Evolutionary conservation across 345 rosid genomes (phyloP).

Genomic region (Syzygium aqueum): DNA sequence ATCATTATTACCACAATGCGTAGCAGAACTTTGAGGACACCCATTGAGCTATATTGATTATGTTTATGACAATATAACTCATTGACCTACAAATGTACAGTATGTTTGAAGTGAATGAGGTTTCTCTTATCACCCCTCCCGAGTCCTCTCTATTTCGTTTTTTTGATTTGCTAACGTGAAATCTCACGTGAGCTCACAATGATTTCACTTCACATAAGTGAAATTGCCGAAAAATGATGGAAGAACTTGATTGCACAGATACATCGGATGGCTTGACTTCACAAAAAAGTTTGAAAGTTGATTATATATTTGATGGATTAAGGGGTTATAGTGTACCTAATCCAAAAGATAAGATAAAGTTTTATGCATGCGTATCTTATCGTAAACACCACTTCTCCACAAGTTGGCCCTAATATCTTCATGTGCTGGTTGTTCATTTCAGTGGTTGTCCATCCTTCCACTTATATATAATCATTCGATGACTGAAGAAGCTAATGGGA

Average conservation of each 20-base stretch:
- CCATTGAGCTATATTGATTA: too few species aligned
- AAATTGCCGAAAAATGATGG: background rate
- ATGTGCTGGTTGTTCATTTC: background rate
- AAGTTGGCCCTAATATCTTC: background rate
- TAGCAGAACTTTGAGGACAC: too few species aligned
- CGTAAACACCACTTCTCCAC: background rate
- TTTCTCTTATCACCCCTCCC: too few species aligned
- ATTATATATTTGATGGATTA: background rate
- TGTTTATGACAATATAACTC: too few species aligned
- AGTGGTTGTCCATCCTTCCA: background rate
- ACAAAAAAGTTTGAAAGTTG: background rate
- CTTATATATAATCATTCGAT: background rate
- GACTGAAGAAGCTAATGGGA: background rate
- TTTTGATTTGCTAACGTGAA: background rate
- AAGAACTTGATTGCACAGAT: background rate
- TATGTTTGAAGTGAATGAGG: too few species aligned
- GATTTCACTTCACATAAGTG: background rate
- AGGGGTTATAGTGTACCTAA: background rate
- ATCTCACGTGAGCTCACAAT: accelerated
- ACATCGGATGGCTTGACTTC: background rate
- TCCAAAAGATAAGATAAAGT: background rate
- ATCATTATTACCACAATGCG: too few species aligned
- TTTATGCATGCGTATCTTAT: background rate
- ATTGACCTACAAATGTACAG: too few species aligned
- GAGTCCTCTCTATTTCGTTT: background rate